Conservation (phyloP, 2,329 filamentous ascomycete genomes). For the Trichoderma hamatum region DNA sequence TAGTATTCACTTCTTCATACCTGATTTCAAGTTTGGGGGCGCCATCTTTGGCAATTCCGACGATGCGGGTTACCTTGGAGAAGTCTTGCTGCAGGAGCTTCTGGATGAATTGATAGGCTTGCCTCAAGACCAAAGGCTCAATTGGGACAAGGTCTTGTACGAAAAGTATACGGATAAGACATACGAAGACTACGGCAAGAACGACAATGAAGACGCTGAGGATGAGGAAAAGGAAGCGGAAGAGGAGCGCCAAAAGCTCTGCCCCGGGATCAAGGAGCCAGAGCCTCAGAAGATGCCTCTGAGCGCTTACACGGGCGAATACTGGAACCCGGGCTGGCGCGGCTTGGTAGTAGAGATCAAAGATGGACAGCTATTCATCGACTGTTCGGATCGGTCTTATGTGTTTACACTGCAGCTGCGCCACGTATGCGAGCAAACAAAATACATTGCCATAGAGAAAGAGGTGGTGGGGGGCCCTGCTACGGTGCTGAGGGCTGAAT, state of each 20-base stretch:
- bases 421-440: slow-evolving; percentile 30
- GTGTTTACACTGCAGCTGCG: slow-evolving; percentile 34
- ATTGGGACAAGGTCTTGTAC: background rate
- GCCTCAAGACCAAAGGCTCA: background rate
- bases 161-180: background rate
- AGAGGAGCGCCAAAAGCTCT: background rate
- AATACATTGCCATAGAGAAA: slow-evolving; percentile 29
- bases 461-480: background rate
- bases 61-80: slow-evolving; percentile 27
- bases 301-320: slow-evolving; percentile 31
- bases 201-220: background rate
- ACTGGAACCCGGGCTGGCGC: slow-evolving; percentile 36
- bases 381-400: slow-evolving; percentile 36
- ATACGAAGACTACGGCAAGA: background rate
- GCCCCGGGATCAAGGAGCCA: background rate
- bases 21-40: slow-evolving; percentile 33
- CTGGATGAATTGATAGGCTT: slow-evolving; percentile 30
- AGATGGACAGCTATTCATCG: slow-evolving; percentile 31
- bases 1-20: slow-evolving; percentile 36
- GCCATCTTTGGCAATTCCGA: slow-evolving; percentile 35
- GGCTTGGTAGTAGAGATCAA: slow-evolving; percentile 31
- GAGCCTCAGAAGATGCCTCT: slow-evolving; percentile 25
- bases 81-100: slow-evolving; percentile 31
- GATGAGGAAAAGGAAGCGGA: background rate
- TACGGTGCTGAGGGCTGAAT: slow-evolving; percentile 29